A percentile compares a stretch with the other conserved stretches of the same genome.
These are phyloP conservation scores for Diaporthe eres DNA, from an alignment of 2,329 filamentous ascomycete species.

Conservation along the genomic window DNA sequence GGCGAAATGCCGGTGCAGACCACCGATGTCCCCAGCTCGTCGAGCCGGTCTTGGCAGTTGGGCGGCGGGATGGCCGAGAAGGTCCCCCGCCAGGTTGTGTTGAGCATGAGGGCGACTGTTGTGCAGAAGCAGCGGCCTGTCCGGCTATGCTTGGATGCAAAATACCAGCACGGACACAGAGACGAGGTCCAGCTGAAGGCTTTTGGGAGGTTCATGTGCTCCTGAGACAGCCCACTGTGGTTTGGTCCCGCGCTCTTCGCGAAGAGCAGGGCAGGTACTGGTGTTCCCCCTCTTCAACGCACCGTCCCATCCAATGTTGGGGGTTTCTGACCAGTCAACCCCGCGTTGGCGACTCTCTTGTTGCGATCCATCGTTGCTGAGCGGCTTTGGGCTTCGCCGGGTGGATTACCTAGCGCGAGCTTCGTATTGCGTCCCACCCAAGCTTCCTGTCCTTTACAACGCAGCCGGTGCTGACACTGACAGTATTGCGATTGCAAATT, in stretches of 20 bases:
- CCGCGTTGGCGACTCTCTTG: background rate
- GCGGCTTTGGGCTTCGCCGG: background rate
- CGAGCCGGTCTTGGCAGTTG: conserved; percentile 4
- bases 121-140: background rate
- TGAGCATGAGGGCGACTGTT: conserved; percentile 1
- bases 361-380: conserved; percentile 19
- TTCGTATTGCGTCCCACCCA: conserved; percentile 8
- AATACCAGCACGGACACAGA: background rate
- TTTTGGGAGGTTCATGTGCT: conserved; percentile 21
- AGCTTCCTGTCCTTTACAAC: conserved; percentile 1
- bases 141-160: background rate
- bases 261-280: conserved; percentile 3
- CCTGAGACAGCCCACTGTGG: background rate
- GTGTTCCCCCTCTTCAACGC: conserved; percentile 25
- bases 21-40: background rate
- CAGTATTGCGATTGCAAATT: background rate
- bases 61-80: background rate
- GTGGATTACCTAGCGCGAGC: conserved; percentile 9
- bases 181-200: background rate
- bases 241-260: conserved; percentile 1
- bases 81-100: background rate
- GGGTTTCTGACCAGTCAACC: background rate
- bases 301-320: background rate
- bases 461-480: background rate
- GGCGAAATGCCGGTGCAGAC: background rate